Percentiles rank a stretch among this genome's conserved stretches.
Evolutionary conservation across 2,329 filamentous ascomycete species (phyloP).

Genomic region (Pyrenochaeta sp.): DNA sequence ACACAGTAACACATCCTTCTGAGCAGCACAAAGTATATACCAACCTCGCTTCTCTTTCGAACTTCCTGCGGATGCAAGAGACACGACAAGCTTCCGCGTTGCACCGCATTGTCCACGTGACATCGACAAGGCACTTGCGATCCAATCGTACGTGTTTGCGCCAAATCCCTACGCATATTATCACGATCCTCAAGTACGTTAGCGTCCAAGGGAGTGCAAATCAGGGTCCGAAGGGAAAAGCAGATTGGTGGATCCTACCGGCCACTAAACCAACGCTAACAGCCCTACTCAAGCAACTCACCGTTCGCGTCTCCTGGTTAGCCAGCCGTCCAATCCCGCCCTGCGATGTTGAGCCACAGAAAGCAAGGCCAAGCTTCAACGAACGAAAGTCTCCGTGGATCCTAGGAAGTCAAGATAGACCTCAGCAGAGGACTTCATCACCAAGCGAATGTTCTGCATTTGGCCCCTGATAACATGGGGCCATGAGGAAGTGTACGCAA

Average conservation of each 20-base stretch:
- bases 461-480: background rate
- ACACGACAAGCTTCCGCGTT: background rate
- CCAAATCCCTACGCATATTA: background rate
- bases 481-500: background rate
- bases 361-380: background rate
- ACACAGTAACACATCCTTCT: background rate
- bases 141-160: constrained; percentile 2
- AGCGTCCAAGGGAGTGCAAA: background rate
- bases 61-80: background rate
- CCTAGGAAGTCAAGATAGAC: background rate
- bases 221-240: background rate
- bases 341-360: background rate
- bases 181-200: background rate
- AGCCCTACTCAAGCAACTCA: background rate
- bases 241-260: background rate
- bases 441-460: background rate
- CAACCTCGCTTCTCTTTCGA: constrained; percentile 3
- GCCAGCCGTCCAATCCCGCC: background rate
- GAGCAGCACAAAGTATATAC: background rate
- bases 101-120: background rate
- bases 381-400: background rate
- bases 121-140: background rate
- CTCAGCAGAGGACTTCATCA: background rate
- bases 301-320: background rate
- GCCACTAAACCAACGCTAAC: background rate